These are phyloP conservation scores for Pezicula neosporulosa DNA, from an alignment of 2,329 filamentous ascomycete species.

Conservation along the genomic window DNA sequence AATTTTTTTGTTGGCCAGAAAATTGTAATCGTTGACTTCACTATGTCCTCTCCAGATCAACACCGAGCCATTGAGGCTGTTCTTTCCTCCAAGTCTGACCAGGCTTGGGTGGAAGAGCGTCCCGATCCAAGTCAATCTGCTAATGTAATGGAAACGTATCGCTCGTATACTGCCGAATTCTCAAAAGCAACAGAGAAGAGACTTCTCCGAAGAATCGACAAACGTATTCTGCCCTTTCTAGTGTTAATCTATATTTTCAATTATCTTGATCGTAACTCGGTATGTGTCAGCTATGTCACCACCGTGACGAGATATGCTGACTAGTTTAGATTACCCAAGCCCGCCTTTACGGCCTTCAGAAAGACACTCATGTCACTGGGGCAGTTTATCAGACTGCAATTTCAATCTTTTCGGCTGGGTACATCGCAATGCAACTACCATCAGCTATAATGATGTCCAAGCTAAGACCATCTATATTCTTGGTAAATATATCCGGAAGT, in stretches of 20 bases:
- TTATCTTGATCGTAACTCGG: constrained; percentile 34
- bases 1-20: too few species aligned
- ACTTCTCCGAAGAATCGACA: constrained; percentile 20
- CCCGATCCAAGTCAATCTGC: not conserved
- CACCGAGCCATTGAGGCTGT: too few species aligned
- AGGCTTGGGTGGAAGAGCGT: not conserved
- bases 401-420: constrained; percentile 41
- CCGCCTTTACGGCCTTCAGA: constrained; percentile 35
- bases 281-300: constrained; percentile 6
- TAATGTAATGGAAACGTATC: not conserved
- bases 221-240: constrained; percentile 26
- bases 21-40: too few species aligned
- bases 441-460: constrained; percentile 22
- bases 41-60: too few species aligned
- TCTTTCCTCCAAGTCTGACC: not conserved
- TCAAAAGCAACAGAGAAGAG: not conserved
- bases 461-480: constrained; percentile 7
- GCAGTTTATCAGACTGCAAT: constrained; percentile 33
- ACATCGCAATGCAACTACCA: constrained; percentile 36
- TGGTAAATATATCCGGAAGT: constrained; percentile 23
- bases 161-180: not conserved
- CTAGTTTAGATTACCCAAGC: constrained; percentile 21
- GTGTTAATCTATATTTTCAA: constrained; percentile 36
- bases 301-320: too few species aligned
- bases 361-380: constrained; percentile 32